Conservation (phyloP, 1,284 basidiomycete genomes). For the Leccinum solheimii region DNA sequence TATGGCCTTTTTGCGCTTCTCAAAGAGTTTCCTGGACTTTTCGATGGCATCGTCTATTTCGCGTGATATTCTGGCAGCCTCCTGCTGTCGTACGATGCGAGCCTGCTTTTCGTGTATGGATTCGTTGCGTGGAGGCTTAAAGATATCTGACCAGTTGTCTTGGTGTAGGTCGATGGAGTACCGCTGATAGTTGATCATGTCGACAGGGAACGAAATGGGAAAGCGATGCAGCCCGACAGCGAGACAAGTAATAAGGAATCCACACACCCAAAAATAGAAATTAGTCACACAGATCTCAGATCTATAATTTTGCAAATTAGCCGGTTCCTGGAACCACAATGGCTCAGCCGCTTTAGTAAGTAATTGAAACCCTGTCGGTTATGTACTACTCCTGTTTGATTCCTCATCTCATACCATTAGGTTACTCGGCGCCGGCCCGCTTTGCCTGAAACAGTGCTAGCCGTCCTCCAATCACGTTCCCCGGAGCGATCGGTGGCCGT, state of each 20-base stretch:
- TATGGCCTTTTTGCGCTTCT: conserved; percentile 56
- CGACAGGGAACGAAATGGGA: neutral
- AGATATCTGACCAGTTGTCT: conserved; percentile 27
- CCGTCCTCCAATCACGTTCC: neutral
- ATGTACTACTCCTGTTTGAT: neutral
- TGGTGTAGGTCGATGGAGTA: neutral
- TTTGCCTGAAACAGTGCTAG: neutral
- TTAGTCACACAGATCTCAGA: neutral
- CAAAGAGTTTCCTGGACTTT: conserved; percentile 50
- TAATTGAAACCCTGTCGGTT: neutral
- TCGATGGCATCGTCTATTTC: conserved; percentile 60
- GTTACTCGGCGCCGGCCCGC: neutral
- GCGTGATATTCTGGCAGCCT: conserved; percentile 46
- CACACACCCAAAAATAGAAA: neutral
- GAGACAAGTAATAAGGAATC: neutral
- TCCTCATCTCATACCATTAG: neutral
- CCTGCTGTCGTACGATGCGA: conserved; percentile 44
- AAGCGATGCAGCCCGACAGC: neutral
- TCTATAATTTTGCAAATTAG: neutral
- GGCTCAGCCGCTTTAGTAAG: neutral
- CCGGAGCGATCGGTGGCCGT: neutral
- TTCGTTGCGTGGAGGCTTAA: conserved; percentile 42
- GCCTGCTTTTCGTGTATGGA: conserved; percentile 43
- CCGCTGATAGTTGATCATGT: neutral
- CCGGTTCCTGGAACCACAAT: neutral